phyloP scores from a whole-genome alignment of 345 rosid genomes.

The Melaleuca quinquenervia region DNA sequence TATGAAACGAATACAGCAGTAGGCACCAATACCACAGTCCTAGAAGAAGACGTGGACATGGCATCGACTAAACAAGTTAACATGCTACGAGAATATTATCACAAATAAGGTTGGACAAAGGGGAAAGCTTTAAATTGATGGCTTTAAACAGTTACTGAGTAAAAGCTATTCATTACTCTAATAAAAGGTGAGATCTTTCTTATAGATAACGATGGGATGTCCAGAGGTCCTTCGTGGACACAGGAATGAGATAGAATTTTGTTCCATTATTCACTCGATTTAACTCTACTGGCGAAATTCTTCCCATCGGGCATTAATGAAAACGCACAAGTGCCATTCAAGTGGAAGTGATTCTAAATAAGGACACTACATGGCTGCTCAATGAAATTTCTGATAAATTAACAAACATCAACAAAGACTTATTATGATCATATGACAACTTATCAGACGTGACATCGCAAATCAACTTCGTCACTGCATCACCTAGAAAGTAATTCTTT shows the following conservation, averaged over 20 bases:
- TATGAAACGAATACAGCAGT: conserved; percentile 20
- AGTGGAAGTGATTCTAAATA: too few species aligned
- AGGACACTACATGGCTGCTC: too few species aligned
- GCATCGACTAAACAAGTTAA: not conserved
- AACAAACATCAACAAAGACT: too few species aligned
- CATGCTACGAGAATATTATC: not conserved
- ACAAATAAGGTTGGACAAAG: not conserved
- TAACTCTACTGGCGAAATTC: not conserved
- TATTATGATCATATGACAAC: too few species aligned
- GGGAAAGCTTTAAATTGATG: not conserved
- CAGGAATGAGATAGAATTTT: not conserved
- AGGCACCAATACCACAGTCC: not conserved
- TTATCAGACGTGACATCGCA: too few species aligned
- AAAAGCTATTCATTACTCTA: not conserved
- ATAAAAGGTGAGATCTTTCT: not conserved
- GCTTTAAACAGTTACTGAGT: not conserved
- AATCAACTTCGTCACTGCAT: too few species aligned
- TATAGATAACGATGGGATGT: not conserved
- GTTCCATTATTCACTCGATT: not conserved
- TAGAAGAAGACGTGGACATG: not conserved
- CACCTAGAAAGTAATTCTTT: too few species aligned
- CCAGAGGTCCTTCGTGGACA: not conserved
- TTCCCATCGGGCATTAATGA: too few species aligned
- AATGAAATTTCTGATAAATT: too few species aligned
- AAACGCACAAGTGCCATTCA: too few species aligned